These are phyloP conservation scores for Claviceps pazoutovae DNA, from an alignment of 2,329 filamentous ascomycete genomes.

Conservation along the genomic window DNA sequence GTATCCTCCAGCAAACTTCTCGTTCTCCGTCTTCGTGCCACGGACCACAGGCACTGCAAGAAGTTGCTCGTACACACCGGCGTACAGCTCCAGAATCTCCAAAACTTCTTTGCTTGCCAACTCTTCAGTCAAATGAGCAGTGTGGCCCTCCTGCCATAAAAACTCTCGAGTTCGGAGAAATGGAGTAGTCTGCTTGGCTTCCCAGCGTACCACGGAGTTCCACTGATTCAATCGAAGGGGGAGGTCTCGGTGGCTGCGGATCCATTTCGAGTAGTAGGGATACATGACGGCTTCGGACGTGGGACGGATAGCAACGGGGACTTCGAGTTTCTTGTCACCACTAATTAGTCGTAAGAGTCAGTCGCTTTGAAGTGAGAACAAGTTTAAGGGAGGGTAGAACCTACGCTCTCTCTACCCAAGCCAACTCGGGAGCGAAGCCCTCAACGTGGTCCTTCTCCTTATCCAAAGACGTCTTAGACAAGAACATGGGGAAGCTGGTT, in stretches of 20 bases:
- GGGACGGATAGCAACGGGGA: slow-evolving; percentile 52
- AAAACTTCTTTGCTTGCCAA: slow-evolving; percentile 74
- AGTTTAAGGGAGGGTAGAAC: slow-evolving; percentile 14
- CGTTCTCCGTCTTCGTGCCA: slow-evolving; percentile 89
- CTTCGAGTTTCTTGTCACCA: slow-evolving; percentile 86
- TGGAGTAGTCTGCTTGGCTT: slow-evolving; percentile 81
- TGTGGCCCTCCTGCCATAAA: slow-evolving; percentile 94
- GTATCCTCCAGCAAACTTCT: slow-evolving; percentile 93
- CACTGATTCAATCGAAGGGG: slow-evolving; percentile 93
- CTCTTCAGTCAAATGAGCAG: slow-evolving; percentile 73
- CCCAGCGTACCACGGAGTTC: slow-evolving; percentile 89
- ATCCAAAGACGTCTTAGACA: slow-evolving; percentile 76
- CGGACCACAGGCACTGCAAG: slow-evolving; percentile 91
- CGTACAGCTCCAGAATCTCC: slow-evolving; percentile 87
- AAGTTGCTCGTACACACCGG: slow-evolving; percentile 81
- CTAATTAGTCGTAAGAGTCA: slow-evolving; percentile 32
- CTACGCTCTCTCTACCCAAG: slow-evolving; percentile 75
- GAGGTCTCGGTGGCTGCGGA: slow-evolving; percentile 87
- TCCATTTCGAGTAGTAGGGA: slow-evolving; percentile 92
- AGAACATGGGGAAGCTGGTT: slow-evolving; percentile 91
- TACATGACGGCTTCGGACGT: slow-evolving; percentile 79
- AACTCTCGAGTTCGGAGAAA: slow-evolving; percentile 93
- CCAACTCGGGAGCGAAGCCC: slow-evolving; percentile 89
- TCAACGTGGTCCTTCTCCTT: slow-evolving; percentile 94
- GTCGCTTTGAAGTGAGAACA: neutral